Conservation (phyloP, 225 moss, liverwort and hornwort genomes). For the Pleurozium schreberi region DNA sequence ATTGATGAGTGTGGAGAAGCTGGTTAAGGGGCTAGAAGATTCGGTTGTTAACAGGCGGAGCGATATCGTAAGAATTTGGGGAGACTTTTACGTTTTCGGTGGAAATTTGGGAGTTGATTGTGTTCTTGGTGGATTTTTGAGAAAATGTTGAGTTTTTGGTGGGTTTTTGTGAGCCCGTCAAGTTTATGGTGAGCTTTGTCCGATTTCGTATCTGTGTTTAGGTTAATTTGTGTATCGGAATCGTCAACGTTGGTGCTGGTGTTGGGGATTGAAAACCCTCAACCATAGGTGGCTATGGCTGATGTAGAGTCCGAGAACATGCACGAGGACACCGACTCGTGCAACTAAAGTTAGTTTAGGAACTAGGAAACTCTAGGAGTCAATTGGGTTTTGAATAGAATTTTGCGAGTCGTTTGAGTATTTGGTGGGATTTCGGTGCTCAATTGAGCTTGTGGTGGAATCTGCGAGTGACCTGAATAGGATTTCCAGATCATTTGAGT, state of each 20-base stretch:
- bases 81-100: neutral
- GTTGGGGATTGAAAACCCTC: neutral
- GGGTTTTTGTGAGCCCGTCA: neutral
- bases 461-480: neutral
- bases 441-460: neutral
- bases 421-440: neutral
- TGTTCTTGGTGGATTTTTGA: neutral
- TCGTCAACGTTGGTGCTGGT: neutral
- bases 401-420: neutral
- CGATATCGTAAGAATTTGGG: neutral
- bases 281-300: neutral
- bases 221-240: neutral
- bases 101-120: neutral
- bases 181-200: neutral
- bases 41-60: neutral
- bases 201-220: neutral
- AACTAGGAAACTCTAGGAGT: neutral
- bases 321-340: neutral
- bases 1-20: neutral
- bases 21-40: neutral
- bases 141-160: neutral
- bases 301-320: neutral
- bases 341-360: neutral
- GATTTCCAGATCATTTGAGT: neutral
- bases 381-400: neutral